These are phyloP conservation scores for Ambrosia trifida DNA, from an alignment of 129 eudicot species.

Conservation along the genomic window DNA sequence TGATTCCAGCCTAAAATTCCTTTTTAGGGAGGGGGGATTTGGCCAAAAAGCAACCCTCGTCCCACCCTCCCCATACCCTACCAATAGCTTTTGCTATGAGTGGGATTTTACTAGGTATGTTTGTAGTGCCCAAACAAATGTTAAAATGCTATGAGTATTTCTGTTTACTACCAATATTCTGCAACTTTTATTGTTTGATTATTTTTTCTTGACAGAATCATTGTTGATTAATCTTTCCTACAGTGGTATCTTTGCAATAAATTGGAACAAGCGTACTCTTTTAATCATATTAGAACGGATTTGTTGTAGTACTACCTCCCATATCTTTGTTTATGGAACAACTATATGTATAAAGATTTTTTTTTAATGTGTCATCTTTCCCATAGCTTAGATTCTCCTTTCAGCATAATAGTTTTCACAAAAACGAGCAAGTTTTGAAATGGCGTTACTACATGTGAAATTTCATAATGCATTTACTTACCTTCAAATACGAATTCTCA, in stretches of 20 bases:
- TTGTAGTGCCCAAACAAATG: not conserved
- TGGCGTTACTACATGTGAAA: not conserved
- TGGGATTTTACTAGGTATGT: too few species aligned
- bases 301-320: not conserved
- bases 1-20: too few species aligned
- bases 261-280: not conserved
- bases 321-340: constrained; percentile 9
- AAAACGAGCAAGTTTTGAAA: not conserved
- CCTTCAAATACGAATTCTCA: constrained; percentile 81
- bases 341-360: not conserved
- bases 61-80: too few species aligned
- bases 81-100: too few species aligned
- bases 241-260: not conserved
- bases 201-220: constrained; percentile 10
- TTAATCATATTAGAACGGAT: not conserved
- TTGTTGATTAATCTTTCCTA: not conserved
- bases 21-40: too few species aligned
- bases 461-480: constrained; percentile 14
- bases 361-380: constrained; percentile 7
- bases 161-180: not conserved
- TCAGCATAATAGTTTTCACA: not conserved
- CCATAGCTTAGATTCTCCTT: not conserved
- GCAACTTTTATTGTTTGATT: not conserved
- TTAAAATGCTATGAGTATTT: not conserved
- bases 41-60: too few species aligned